Base-by-base conservation (phyloP, 2,329 filamentous ascomycete genomes). In the Fusarium guadeloupense region DNA sequence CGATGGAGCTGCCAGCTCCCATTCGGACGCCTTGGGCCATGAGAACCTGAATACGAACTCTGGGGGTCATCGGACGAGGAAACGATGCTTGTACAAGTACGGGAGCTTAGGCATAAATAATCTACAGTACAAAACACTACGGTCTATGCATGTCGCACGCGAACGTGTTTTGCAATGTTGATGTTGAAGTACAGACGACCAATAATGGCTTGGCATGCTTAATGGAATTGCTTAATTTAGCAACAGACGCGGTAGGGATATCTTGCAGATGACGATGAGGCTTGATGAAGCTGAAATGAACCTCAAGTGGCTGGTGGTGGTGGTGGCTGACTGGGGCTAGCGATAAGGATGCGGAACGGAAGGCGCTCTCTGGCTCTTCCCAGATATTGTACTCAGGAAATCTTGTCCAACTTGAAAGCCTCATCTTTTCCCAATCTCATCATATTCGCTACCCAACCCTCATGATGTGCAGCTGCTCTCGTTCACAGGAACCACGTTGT, bases 41-140 rank as follows among this genome's bases (percentile, higher is more conserved):
- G 62, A 67, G 65, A 63, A 62, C 59, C 58, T 59, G 63, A 67
- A 68, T 50, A 63, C 58, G 62, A 67, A 62, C 59, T 53, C 57
- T 40, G 44, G 48, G 56, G 60, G 47, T 60, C 55, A 63, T 63
- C 67, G 62, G 62, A 67, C 52, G 51, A 71, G 53, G 63, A 69
- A 69, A 69, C 62, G 62, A 64, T 59, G 67, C 62, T 67, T 73
- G 70, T 73, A 74, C 69, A 66, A 67, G 54, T 67, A 69, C 54
- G 56, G 56, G 62, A 62, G 49, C 56, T 61, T 47, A 34, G 52
- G 57, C 37, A 48, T 48, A 48, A 67, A 54, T 63, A 68, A 68
- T 57, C 37, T 43, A 55, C 66, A 62, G 39, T 48, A 49, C 31
- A 62, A 67, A 51, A 54, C 45, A 59, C 9, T 25, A 33, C 42